Conservation (phyloP, 2,329 filamentous ascomycete genomes). For the Arthrobotrys conoides region DNA sequence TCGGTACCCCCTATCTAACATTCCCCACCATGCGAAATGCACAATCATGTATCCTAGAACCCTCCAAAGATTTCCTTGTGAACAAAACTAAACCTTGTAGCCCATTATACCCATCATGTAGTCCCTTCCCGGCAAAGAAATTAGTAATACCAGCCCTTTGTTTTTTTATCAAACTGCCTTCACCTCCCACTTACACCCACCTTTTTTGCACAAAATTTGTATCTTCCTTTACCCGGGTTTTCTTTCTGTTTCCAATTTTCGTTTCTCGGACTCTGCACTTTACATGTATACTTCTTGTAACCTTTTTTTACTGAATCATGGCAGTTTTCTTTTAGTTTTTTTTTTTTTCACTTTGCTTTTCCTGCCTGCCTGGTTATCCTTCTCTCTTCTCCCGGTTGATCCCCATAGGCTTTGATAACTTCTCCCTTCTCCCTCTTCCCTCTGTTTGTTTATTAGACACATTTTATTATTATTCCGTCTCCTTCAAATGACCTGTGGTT, state of each 20-base stretch:
- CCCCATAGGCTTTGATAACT: constrained; percentile 28
- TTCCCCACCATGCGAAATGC: constrained; percentile 49
- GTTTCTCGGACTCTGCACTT: constrained; percentile 8
- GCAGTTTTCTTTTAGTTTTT: constrained; percentile 60
- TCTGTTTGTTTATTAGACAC: constrained; percentile 56
- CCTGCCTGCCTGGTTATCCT: constrained; percentile 58
- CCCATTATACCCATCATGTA: constrained; percentile 61
- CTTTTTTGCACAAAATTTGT: constrained; percentile 2
- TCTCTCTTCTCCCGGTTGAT: constrained; percentile 61
- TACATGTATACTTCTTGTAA: constrained; percentile 56
- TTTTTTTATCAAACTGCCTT: constrained; percentile 2
- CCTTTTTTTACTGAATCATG: constrained; percentile 32
- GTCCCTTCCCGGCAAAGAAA: constrained; percentile 40
- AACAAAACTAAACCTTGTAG: constrained; percentile 58
- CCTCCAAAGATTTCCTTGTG: constrained; percentile 35
- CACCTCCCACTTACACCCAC: neutral
- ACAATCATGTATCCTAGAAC: constrained; percentile 61
- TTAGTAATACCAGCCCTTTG: constrained; percentile 31
- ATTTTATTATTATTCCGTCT: constrained; percentile 32
- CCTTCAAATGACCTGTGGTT: neutral
- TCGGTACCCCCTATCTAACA: neutral
- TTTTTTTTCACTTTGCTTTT: constrained; percentile 39
- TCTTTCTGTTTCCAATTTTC: neutral
- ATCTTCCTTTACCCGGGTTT: constrained; percentile 3
- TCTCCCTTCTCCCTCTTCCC: constrained; percentile 36